Evolutionary conservation across 805 yeast species (phyloP).

Genomic region (Millerozyma miso): DNA sequence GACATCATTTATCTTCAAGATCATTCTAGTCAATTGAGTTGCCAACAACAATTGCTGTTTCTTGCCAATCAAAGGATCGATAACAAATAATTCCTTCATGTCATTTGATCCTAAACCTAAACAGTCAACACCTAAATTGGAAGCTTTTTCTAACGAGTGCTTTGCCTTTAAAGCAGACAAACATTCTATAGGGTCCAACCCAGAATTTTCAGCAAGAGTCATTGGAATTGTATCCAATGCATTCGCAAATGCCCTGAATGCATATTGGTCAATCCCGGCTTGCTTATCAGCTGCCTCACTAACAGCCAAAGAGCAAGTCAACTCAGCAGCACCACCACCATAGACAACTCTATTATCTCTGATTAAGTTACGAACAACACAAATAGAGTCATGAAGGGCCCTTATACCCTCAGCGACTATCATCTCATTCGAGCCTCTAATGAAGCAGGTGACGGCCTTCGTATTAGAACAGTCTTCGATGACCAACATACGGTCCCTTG

Average conservation of each 20-base stretch:
- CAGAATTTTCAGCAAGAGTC: constrained; percentile 96
- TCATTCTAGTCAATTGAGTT: constrained; percentile 97
- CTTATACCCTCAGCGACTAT: constrained; percentile 95
- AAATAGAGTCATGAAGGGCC: constrained; percentile 92
- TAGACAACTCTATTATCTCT: constrained; percentile 93
- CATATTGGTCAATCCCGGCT: constrained; percentile 95
- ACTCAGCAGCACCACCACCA: constrained; percentile 99
- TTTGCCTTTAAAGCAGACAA: constrained; percentile 77
- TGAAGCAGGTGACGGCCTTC: constrained; percentile 85
- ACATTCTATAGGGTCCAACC: constrained; percentile 89
- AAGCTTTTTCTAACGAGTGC: constrained; percentile 68
- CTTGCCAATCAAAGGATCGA: constrained; percentile 96
- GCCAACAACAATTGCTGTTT: constrained; percentile 93
- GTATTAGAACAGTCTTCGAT: constrained; percentile 86
- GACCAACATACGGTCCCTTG: constrained; percentile 92
- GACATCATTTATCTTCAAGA: constrained; percentile 93
- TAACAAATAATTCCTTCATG: constrained; percentile 91
- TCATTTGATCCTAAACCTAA: constrained; percentile 83
- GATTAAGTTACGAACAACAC: constrained; percentile 95
- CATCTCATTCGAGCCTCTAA: constrained; percentile 97
- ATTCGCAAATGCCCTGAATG: constrained; percentile 88
- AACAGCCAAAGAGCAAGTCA: constrained; percentile 87
- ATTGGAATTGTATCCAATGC: constrained; percentile 92
- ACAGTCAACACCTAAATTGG: constrained; percentile 90
- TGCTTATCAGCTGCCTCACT: constrained; percentile 88